A percentile compares a stretch with the other conserved stretches of the same genome.
These are phyloP conservation scores for Blastocystis sp. DNA, from an alignment of 352 stramenopile genomes.

Conservation along the genomic window DNA sequence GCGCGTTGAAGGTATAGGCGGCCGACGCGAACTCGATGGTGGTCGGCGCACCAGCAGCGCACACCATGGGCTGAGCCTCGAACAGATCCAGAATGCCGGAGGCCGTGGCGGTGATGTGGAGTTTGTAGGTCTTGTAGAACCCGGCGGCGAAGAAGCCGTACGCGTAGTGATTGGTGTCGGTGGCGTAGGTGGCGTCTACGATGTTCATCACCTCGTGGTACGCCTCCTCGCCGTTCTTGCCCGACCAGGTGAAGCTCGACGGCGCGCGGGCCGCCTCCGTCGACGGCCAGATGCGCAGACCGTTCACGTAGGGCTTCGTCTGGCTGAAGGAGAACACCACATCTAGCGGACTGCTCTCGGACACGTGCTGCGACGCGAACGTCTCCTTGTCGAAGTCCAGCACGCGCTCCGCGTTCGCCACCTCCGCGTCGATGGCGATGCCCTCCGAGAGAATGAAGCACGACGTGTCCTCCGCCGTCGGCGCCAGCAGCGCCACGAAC, in stretches of 20 bases:
- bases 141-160: background rate
- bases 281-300: slow-evolving; percentile 20
- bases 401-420: background rate
- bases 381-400: background rate
- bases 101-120: background rate
- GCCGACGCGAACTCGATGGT: background rate
- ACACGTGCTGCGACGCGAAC: background rate
- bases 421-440: background rate
- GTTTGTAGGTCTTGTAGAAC: background rate
- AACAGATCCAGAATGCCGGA: background rate
- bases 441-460: slow-evolving; percentile 5
- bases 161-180: background rate
- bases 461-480: background rate
- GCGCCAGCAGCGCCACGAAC: background rate
- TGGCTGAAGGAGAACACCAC: slow-evolving; percentile 3
- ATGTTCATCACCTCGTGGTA: background rate
- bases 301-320: slow-evolving; percentile 8
- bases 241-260: background rate
- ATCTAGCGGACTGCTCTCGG: background rate
- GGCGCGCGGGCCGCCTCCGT: background rate
- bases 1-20: background rate
- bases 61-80: slow-evolving; percentile 18
- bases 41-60: background rate
- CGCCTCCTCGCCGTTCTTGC: background rate
- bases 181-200: background rate